A percentile compares a stretch with the other conserved stretches of the same genome.
Evolutionary conservation across 768 basidiomycete genomes (phyloP).

Genomic region (Neoboletus brunneissimus): DNA sequence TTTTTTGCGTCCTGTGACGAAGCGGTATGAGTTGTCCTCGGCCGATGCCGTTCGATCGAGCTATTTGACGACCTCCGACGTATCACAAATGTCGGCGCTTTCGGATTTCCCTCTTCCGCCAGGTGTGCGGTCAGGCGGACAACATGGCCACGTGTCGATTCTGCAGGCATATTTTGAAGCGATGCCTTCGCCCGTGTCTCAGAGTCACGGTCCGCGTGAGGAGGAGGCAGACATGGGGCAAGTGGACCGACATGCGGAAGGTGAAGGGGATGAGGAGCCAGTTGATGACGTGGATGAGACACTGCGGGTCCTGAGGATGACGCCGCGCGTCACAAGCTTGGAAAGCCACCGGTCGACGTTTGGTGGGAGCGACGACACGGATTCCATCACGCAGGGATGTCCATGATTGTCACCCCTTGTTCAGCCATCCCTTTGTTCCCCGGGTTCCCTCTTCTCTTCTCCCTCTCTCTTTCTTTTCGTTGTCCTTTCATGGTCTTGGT

Average conservation of each 20-base stretch:
- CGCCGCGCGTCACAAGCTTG: conserved; percentile 5
- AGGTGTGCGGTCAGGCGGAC: conserved; percentile 23
- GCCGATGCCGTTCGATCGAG: conserved; percentile 46
- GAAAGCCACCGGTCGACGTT: conserved; percentile 25
- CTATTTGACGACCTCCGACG: conserved; percentile 57
- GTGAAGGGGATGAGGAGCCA: background rate
- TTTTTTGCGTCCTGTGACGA: conserved; percentile 16
- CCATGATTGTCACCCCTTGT: conserved; percentile 6
- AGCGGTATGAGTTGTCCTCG: conserved; percentile 25
- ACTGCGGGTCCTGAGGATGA: conserved; percentile 10
- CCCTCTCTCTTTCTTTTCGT: too few relatives aligned
- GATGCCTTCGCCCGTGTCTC: conserved; percentile 2
- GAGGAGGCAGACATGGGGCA: background rate
- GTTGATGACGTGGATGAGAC: conserved; percentile 16
- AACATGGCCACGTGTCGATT: conserved; percentile 34
- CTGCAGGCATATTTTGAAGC: conserved; percentile 44
- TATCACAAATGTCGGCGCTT: conserved; percentile 65
- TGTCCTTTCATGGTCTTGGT: conserved; percentile 4
- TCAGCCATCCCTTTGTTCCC: background rate
- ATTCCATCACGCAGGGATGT: conserved; percentile 10
- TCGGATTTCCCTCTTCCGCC: conserved; percentile 75
- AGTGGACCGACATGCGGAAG: background rate
- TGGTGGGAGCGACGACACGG: conserved; percentile 26
- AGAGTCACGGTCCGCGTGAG: background rate
- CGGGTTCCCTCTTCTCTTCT: background rate